Base-by-base conservation (phyloP, 768 basidiomycete genomes). In the Candolleomyces eurysporus region DNA sequence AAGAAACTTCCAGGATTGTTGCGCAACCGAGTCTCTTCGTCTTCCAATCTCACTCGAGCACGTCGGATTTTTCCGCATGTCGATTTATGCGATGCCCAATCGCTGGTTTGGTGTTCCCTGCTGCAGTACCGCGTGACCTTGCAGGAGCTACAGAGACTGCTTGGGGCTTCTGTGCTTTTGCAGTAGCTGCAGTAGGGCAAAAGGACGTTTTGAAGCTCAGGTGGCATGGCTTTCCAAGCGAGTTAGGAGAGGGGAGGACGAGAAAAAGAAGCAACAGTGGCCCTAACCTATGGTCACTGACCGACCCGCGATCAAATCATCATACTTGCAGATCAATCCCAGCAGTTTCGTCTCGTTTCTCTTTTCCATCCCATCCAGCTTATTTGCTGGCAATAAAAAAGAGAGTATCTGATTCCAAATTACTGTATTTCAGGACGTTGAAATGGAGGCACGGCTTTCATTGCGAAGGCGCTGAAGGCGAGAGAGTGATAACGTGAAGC, bases 111-210 rank as follows among this genome's bases (percentile, higher is more conserved):
- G 49, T 64, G 63, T 32, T 64, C 48, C 42, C 42, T 45, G 36
- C 42, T 52, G 43, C 63, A 64, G 40, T 64, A 64, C 22, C 59
- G 52, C 16, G 45, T 54, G 3, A 57, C 43, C 48, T 53, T 64
- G 59, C 63, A 64, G n/a, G 19, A 45, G 5, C 49, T 48, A 42
- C 63, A 64, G 14, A 40, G 26, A 40, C 46, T 22, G 21, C 13
- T 30, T 50, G 17, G 17, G 30, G 49, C 5, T 14, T 48, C 14
- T 22, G 17, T 22, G 21, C 17, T 22, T 26, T 50, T 50, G 49
- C 49, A 50, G 13, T 19, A 7, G 22, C 30, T 50, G 49, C 49
- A 50, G 49, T 30, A 30, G 49, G 49, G 49, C 7, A 8, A 14
- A 19, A 50, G n/a, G 22, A 50, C 49, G 49, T 50, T 50, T 10